Base-by-base conservation (phyloP, 2,329 filamentous ascomycete species). In the Escovopsis sp. region DNA sequence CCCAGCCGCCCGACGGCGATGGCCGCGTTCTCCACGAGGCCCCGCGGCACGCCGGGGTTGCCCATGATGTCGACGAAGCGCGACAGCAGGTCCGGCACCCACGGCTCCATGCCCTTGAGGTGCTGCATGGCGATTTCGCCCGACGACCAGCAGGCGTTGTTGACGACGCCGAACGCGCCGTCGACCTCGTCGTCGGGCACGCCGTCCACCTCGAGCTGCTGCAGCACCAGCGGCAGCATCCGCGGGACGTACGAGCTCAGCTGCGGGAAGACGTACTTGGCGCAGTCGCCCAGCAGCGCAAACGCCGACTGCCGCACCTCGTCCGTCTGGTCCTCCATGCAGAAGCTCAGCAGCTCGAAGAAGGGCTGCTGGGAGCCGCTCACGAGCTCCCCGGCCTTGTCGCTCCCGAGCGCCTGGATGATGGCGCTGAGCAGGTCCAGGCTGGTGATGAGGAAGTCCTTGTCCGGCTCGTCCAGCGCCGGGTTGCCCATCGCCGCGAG, bases 231-330 rank as follows among this genome's bases (percentile, higher is more conserved):
- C 1, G 85, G 83, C 57, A 96, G 66, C 43, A 96, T 72, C 11
- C 70, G 75, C 2, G 75, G 71, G 12, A 98, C 68, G 51, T 80
- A 83, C 3, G 77, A 74, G 56, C 84, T 78, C 38, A 98, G 68
- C 55, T 91, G 80, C 5, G 75, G 72, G 62, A 89, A 96, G 40
- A 95, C 82, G 55, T 87, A 94, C 59, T 89, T 93, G 12, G 91
- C 85, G 58, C 86, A 94, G 64, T 98, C 91, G 48, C 91, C 91
- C 12, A 98, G 76, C 15, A 98, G 70, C 9, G 91, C 91, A 55
- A 95, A 98, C 0, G 88, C 87, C 10, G 91, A 98, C 61, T 98
- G 91, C 44, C 88, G 82, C 18, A 96, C 91, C 60, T 95, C 89
- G 53, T 94, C 88, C 53, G 83, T 82, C 1, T 74, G 72, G 58